These are phyloP conservation scores for Diphasiastrum complanatum DNA, from an alignment of 83 land plant genomes.

Conservation along the genomic window DNA sequence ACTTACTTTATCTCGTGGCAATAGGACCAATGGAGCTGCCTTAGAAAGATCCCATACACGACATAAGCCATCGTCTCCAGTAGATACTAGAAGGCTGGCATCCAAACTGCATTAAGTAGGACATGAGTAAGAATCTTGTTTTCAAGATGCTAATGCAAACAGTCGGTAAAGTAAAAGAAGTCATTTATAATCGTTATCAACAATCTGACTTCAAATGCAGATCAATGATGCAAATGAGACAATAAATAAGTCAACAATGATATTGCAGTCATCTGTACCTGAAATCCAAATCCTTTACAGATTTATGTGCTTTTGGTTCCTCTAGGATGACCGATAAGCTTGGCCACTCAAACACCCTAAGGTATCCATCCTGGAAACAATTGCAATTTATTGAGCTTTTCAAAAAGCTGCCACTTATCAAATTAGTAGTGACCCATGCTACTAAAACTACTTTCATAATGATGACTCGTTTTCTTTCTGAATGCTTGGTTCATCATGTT, in stretches of 20 bases:
- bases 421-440: neutral
- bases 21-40: too few species aligned
- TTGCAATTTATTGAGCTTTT: neutral
- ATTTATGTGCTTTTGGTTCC: slow-evolving; percentile 19
- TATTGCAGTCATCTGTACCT: slow-evolving; percentile 11
- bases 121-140: too few species aligned
- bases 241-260: neutral
- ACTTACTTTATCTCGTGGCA: too few species aligned
- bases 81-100: too few species aligned
- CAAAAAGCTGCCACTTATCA: neutral
- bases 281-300: slow-evolving; percentile 22
- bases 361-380: slow-evolving; percentile 32
- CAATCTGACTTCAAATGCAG: neutral
- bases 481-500: too few species aligned
- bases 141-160: too few species aligned
- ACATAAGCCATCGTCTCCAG: too few species aligned
- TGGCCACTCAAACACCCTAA: slow-evolving; percentile 37
- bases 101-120: too few species aligned
- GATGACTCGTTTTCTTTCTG: neutral
- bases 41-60: too few species aligned
- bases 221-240: neutral
- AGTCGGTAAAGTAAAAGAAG: neutral
- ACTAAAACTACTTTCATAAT: neutral
- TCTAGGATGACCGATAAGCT: slow-evolving; percentile 21
- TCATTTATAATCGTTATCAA: neutral